A percentile compares a stretch with the other conserved stretches of the same genome.
These are phyloP conservation scores for Aureobasidium leucospermi DNA, from an alignment of 2,329 filamentous ascomycete species.

Conservation along the genomic window DNA sequence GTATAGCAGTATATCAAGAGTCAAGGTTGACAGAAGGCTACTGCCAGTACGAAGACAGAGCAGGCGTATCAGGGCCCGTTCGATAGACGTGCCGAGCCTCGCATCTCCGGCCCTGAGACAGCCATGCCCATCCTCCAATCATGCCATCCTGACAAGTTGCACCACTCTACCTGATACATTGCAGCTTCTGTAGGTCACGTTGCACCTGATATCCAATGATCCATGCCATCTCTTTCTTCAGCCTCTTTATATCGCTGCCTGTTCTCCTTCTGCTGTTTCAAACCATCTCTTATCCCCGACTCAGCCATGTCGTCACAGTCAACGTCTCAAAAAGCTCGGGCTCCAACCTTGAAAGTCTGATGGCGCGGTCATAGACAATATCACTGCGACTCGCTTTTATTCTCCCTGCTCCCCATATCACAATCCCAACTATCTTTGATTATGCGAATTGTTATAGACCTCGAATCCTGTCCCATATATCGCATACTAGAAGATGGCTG, in stretches of 20 bases:
- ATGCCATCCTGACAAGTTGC: not conserved
- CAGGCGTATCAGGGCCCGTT: not conserved
- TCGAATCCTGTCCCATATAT: not conserved
- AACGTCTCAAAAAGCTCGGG: constrained; percentile 1
- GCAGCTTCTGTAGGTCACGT: not conserved
- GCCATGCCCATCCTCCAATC: not conserved
- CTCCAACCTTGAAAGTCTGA: constrained; percentile 11
- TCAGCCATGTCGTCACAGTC: constrained; percentile 1
- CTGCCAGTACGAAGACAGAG: not conserved
- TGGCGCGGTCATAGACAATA: constrained; percentile 3
- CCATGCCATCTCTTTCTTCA: not conserved
- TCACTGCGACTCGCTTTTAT: not conserved
- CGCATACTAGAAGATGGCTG: constrained; percentile 16
- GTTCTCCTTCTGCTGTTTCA: not conserved
- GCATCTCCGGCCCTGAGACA: not conserved
- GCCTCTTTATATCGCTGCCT: not conserved
- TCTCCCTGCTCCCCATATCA: not conserved
- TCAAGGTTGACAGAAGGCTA: not conserved
- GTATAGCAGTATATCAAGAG: not conserved
- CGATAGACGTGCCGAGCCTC: not conserved
- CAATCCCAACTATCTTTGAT: not conserved
- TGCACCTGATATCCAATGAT: not conserved
- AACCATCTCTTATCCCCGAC: not conserved
- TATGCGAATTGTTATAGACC: constrained; percentile 13
- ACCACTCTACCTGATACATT: not conserved